A percentile compares a stretch with the other conserved stretches of the same genome.
Evolutionary conservation across 2,329 filamentous ascomycete species (phyloP).

Genomic region (Torrubiella hemipterigena): DNA sequence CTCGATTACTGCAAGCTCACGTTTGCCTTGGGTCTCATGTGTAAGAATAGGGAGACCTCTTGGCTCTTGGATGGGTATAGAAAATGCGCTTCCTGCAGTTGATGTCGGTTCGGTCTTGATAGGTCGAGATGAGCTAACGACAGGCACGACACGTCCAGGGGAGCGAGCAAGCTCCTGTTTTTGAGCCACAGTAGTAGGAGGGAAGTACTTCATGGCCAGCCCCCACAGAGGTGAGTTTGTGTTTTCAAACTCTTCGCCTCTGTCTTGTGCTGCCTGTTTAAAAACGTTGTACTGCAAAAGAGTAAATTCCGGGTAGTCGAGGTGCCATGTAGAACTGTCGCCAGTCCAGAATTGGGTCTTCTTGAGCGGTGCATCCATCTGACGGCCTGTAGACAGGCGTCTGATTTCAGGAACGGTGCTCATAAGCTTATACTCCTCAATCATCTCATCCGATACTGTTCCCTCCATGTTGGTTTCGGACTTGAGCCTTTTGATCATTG

Average conservation of each 20-base stretch:
- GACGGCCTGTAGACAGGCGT: slow-evolving; percentile 37
- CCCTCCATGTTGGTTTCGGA: slow-evolving; percentile 31
- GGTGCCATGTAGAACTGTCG: slow-evolving; percentile 44
- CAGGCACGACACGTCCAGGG: too few species aligned
- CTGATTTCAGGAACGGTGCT: slow-evolving; percentile 36
- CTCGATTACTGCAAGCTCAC: slow-evolving; percentile 58
- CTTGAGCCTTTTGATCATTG: slow-evolving; percentile 43
- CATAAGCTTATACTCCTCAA: slow-evolving; percentile 34
- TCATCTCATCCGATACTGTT: slow-evolving; percentile 16
- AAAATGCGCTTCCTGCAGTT: too few species aligned
- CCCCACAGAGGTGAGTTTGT: slow-evolving; percentile 40
- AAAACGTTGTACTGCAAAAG: slow-evolving; percentile 46
- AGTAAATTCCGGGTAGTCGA: slow-evolving; percentile 53
- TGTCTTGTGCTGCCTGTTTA: slow-evolving; percentile 33
- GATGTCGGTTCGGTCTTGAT: too few species aligned
- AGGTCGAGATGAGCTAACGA: too few species aligned
- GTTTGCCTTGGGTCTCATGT: too few species aligned
- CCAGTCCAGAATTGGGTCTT: slow-evolving; percentile 48
- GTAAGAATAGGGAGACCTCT: too few species aligned
- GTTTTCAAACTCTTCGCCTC: slow-evolving; percentile 41
- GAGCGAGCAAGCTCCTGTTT: too few species aligned
- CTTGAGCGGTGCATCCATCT: slow-evolving; percentile 43
- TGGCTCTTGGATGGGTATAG: too few species aligned
- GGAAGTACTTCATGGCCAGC: slow-evolving; percentile 46
- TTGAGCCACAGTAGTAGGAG: too few species aligned